phyloP scores from a whole-genome alignment of 2,329 filamentous ascomycete species.

The Graphiopsis chlorocephala region DNA sequence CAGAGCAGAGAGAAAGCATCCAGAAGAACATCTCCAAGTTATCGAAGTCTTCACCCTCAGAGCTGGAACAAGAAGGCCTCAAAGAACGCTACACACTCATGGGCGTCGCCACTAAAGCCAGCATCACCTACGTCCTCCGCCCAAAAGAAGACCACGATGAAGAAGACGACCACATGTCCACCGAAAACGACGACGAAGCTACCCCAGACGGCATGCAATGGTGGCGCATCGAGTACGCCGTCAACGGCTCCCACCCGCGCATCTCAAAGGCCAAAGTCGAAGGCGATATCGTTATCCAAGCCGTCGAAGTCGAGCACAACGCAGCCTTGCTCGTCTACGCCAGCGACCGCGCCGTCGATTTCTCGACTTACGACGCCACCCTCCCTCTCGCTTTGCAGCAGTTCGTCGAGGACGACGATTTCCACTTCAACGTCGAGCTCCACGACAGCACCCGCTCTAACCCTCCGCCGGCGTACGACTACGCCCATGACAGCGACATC shows the following conservation, averaged over 20 bases:
- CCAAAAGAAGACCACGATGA: conserved; percentile 27
- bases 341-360: conserved; percentile 41
- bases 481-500: background rate
- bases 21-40: conserved; percentile 30
- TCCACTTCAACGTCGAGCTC: conserved; percentile 24
- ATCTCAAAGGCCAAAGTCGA: conserved; percentile 32
- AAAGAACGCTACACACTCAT: conserved; percentile 54
- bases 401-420: conserved; percentile 30
- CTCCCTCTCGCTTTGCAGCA: conserved; percentile 25
- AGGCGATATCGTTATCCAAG: conserved; percentile 53
- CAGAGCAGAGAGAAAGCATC: conserved; percentile 31
- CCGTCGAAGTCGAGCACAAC: conserved; percentile 50
- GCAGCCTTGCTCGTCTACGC: conserved; percentile 60
- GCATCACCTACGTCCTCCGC: conserved; percentile 56
- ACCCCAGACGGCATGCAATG: conserved; percentile 46
- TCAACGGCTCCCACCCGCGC: conserved; percentile 38
- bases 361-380: conserved; percentile 18
- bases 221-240: conserved; percentile 56
- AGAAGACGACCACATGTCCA: conserved; percentile 21
- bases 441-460: conserved; percentile 4
- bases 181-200: conserved; percentile 33
- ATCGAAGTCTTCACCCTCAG: conserved; percentile 26
- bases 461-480: conserved; percentile 14
- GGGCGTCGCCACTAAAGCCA: conserved; percentile 57
- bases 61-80: conserved; percentile 30